Evolutionary conservation across 805 yeast species (phyloP).

Genomic region (Priceomyces haplophilus): DNA sequence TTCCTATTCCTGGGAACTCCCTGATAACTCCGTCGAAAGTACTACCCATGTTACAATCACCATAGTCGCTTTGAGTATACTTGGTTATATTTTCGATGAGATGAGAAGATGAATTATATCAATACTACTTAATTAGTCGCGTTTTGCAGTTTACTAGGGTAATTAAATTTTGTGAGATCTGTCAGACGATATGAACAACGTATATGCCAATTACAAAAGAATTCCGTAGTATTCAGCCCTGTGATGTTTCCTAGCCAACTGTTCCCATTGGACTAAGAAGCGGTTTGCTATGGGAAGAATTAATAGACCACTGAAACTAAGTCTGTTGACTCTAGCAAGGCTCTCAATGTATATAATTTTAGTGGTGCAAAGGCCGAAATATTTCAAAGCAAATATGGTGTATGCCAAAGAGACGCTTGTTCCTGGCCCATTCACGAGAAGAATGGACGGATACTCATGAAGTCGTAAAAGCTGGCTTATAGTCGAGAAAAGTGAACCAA

Average conservation of each 20-base stretch:
- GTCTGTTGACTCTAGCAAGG: slow-evolving; percentile 70
- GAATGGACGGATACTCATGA: slow-evolving; percentile 37
- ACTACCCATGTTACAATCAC: slow-evolving; percentile 1
- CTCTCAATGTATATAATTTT: slow-evolving; percentile 80
- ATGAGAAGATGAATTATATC: neutral
- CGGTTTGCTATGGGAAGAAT: slow-evolving; percentile 70
- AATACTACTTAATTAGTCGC: no score
- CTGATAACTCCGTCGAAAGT: slow-evolving; percentile 39
- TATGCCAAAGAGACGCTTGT: slow-evolving; percentile 70
- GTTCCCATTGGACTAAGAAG: slow-evolving; percentile 88
- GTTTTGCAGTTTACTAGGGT: no score
- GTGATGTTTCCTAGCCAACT: slow-evolving; percentile 47
- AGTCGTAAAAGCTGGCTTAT: slow-evolving; percentile 23
- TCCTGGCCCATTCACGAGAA: slow-evolving; percentile 78
- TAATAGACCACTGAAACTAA: slow-evolving; percentile 76
- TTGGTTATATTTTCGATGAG: no score
- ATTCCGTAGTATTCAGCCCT: slow-evolving; percentile 77
- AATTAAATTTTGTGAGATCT: no score
- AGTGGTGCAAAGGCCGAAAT: slow-evolving; percentile 45
- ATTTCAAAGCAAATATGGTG: slow-evolving; percentile 50
- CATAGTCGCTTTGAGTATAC: no score
- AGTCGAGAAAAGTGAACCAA: slow-evolving; percentile 32
- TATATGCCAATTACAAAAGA: slow-evolving; percentile 45
- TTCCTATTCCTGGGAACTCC: slow-evolving; percentile 49
- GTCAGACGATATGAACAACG: no score